Evolutionary conservation across 805 yeast genomes (phyloP), one percentile per base, ranked within the genome.

Genomic region (Metahyphopichia silvanorum): DNA sequence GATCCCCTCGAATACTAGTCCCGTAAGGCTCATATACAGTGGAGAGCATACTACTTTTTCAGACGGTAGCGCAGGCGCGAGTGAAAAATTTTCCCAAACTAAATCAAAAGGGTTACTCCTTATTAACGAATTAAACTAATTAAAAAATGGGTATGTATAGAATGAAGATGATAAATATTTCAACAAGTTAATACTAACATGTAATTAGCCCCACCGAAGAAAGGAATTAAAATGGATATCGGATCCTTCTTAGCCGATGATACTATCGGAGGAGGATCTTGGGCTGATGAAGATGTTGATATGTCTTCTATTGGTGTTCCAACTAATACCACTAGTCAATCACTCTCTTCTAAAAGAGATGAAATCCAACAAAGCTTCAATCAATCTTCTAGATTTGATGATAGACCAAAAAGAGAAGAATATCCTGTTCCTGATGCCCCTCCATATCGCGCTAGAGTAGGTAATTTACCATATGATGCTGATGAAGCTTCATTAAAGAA

Each of bases 381-480:
- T 26, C 44, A 40, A 21, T 36, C 33, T 29, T 33, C 42, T n/a
- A 31, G 31, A 19, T 29, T 43, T 27, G 45, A 47, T 28, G 45
- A 51, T 31, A 60, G 66, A 44, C 64, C 66, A 43, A 77, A 74
- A 42, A 75, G 86, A 61, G 71, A 67, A 41, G 89, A 82, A 54
- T 83, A 66, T 47, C 95, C 96, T 26, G 72, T 93, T 39, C 99
- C 99, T 28, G 91, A 87, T 49, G 73, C 66, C 32, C 88, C 97
- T 13, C 99, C 99, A 34, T 93, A 63, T 72, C 82, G 85, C 51
- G 97, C 96, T n/a, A 78, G 86, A 57, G 72, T 91, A 45, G 77
- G 77, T 55, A 88, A 89, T 65, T 76, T 93, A 53, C 86, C 96
- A 39, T 83, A 85, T 80, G 89, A 84, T 37, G 74, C 77, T 27